phyloP scores from a whole-genome alignment of 768 basidiomycete species.

The Lactarius sanguifluus region DNA sequence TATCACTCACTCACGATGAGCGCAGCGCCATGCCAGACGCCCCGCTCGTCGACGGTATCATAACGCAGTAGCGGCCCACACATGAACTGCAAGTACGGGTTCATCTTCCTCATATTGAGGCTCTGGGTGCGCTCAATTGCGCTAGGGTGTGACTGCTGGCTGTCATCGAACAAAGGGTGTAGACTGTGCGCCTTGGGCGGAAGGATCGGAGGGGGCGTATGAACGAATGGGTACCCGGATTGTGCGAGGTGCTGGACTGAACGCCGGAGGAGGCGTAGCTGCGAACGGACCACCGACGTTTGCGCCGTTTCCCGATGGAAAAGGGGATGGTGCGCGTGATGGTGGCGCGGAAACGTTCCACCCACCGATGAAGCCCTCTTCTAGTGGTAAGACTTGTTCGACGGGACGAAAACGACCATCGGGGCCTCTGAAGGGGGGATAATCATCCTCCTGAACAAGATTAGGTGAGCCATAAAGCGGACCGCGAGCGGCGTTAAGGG shows the following conservation, averaged over 20 bases:
- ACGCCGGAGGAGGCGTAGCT: background rate
- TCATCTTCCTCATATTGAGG: conserved; percentile 62
- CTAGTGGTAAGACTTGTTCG: conserved; percentile 59
- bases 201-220: background rate
- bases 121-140: conserved; percentile 66
- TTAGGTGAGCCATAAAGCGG: conserved; percentile 37
- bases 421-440: conserved; percentile 41
- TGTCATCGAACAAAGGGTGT: conserved; percentile 31
- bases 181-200: conserved; percentile 18
- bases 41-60: conserved; percentile 77
- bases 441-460: conserved; percentile 29
- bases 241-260: conserved; percentile 19
- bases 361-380: conserved; percentile 61
- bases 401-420: conserved; percentile 55
- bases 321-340: conserved; percentile 42
- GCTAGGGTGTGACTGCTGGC: conserved; percentile 49
- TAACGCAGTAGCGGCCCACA: conserved; percentile 88
- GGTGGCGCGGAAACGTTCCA: conserved; percentile 41
- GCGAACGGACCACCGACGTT: background rate
- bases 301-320: conserved; percentile 48
- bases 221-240: conserved; percentile 16
- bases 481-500: conserved; percentile 2
- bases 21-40: conserved; percentile 85
- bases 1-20: conserved; percentile 78
- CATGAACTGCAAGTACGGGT: conserved; percentile 87